These are phyloP conservation scores for Cercospora janseana DNA, from an alignment of 2,329 filamentous ascomycete species.

Conservation along the genomic window DNA sequence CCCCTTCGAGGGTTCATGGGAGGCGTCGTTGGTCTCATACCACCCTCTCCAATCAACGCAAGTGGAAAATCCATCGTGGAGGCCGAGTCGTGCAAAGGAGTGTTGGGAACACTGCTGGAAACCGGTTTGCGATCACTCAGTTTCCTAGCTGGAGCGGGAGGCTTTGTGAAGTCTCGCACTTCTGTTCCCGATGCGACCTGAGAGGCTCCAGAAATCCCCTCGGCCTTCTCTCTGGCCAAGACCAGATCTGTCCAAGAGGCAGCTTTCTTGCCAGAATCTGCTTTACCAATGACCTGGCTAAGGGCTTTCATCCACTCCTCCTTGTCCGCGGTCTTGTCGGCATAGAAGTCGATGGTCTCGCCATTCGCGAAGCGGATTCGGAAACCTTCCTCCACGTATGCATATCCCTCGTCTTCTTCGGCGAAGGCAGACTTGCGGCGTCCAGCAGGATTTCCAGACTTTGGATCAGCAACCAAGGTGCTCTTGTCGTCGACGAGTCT, in stretches of 20 bases:
- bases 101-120: slow-evolving; percentile 30
- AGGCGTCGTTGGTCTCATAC: slow-evolving; percentile 33
- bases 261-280: slow-evolving; percentile 50
- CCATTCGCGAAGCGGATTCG: slow-evolving; percentile 97
- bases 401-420: slow-evolving; percentile 97
- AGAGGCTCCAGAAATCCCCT: slow-evolving; percentile 10
- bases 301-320: slow-evolving; percentile 93
- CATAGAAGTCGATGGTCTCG: slow-evolving; percentile 98
- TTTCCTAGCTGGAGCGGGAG: slow-evolving; percentile 23
- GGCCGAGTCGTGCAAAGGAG: slow-evolving; percentile 28
- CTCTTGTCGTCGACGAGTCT: slow-evolving; percentile 91
- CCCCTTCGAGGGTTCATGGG: slow-evolving; percentile 35
- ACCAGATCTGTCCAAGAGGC: slow-evolving; percentile 59
- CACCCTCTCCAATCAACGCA: slow-evolving; percentile 15
- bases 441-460: slow-evolving; percentile 60
- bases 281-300: slow-evolving; percentile 65
- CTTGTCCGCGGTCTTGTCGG: slow-evolving; percentile 82
- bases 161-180: slow-evolving; percentile 34
- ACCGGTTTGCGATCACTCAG: slow-evolving; percentile 28
- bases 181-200: slow-evolving; percentile 14
- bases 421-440: slow-evolving; percentile 93
- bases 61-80: slow-evolving; percentile 20
- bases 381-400: slow-evolving; percentile 99
- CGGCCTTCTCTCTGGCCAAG: slow-evolving; percentile 45
- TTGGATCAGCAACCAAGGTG: slow-evolving; percentile 75